Evolutionary conservation across 192 early-diverging fungal genomes (phyloP), one percentile per base, ranked within the genome.

Genomic region (Pilaira anomala): DNA sequence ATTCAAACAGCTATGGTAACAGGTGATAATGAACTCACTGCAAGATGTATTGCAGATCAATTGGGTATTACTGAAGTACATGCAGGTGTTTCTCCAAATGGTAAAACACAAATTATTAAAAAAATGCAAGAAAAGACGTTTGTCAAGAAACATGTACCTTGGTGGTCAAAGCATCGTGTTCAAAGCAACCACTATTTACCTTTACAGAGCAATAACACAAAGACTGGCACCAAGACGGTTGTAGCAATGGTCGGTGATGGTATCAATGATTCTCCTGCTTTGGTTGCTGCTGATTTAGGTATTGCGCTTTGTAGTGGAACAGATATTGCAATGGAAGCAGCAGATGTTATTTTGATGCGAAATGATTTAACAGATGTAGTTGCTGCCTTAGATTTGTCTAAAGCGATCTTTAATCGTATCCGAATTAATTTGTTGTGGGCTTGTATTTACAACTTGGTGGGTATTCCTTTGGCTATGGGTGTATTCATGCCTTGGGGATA

Each of bases 181-280:
- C 13, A 4, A 14, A 21, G 21, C 56, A 58, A 13, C 14, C 56
- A 58, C 28, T 53, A 24, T 28, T 42, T 39, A 19, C 36, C 40
- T 58, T 26, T 21, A 19, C 21, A 39, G 14, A 22, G 3, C n/a
- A 16, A 41, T 24, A 58, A 41, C 21, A 36, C 33, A 5, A 36
- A 36, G 33, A 36, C 33, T 6, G 14, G 56, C 18, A 7, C 40
- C 16, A 33, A 26, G 2, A 62, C 33, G 6, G 62, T 63, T 5
- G 89, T 95, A 0, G 96, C 95, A 5, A 94, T 98, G 91, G 89
- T 97, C 2, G 96, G 96, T 13, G 96, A 98, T 69, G 96, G 96
- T 39, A 87, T 96, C 68, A 98, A 98, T 62, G 96, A 98, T 62
- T 91, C 93, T 7, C 93, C 93, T 19, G 90, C 93, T 8, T 73